Evolutionary conservation across 805 yeast genomes (phyloP).

Genomic region (Hanseniaspora singularis): DNA sequence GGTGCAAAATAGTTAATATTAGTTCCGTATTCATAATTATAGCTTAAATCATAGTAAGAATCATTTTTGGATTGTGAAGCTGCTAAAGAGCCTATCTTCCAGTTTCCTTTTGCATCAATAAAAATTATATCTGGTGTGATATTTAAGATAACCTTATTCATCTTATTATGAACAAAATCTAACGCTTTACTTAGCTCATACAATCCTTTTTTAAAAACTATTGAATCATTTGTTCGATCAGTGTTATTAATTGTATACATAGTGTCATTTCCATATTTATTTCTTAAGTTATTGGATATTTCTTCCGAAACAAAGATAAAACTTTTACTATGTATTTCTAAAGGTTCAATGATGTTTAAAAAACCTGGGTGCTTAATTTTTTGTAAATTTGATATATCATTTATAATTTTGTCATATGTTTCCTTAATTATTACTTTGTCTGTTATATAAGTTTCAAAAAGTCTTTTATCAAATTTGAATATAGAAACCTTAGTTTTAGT

Average conservation of each 20-base stretch:
- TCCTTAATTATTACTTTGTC: slow-evolving; percentile 43
- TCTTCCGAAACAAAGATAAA: slow-evolving; percentile 78
- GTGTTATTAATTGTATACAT: slow-evolving; percentile 18
- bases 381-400: slow-evolving; percentile 60
- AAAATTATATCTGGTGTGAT: slow-evolving; percentile 66
- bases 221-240: slow-evolving; percentile 22
- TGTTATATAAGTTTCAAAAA: slow-evolving; percentile 45
- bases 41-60: slow-evolving; percentile 6
- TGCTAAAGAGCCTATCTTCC: slow-evolving; percentile 79
- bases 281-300: slow-evolving; percentile 42
- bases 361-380: slow-evolving; percentile 84
- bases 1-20: slow-evolving; percentile 66
- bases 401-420: slow-evolving; percentile 55
- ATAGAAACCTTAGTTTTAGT: slow-evolving; percentile 42
- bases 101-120: slow-evolving; percentile 75
- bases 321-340: slow-evolving; percentile 73
- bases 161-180: slow-evolving; percentile 68
- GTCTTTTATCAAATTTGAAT: slow-evolving; percentile 73
- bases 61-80: slow-evolving; percentile 35
- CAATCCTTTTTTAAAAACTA: slow-evolving; percentile 70
- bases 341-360: slow-evolving; percentile 69
- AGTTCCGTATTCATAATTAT: slow-evolving; percentile 1
- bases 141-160: slow-evolving; percentile 64
- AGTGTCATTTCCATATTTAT: slow-evolving; percentile 2
- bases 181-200: slow-evolving; percentile 66